Base-by-base conservation (phyloP, 768 basidiomycete species). In the Jaapia argillacea region DNA sequence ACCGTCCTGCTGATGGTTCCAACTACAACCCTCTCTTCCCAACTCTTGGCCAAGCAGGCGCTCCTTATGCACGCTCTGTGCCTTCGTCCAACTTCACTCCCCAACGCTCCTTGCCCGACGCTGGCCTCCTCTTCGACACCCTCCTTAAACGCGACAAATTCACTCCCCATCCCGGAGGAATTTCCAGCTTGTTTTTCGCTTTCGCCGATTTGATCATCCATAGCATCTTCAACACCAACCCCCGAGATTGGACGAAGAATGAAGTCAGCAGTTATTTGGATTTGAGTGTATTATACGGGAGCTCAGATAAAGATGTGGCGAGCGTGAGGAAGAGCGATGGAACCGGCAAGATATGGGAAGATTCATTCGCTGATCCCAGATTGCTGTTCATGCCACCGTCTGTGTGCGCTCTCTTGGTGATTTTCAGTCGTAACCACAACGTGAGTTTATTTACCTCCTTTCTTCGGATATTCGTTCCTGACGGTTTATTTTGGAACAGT, bases 141-240 rank as follows among this genome's bases (percentile, higher is more conserved):
- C 75, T 90, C 12, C 64, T 90, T 31, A 61, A 54, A 46, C 54
- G 57, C 58, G 70, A 57, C 54, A 54, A 51, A 43, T 51, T 51
- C 43, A 49, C 27, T 5, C 48, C 45, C 41, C 61, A 54, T 36
- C 58, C 51, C n/a, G 54, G 72, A 3, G 85, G 85, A 16, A 71
- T 88, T 36, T 84, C 79, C 12, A 72, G 74, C 46, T 62, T 84
- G 16, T 82, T 87, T 62, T 89, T 87, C 51, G 81, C 85, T 0
- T 85, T 89, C 52, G 85, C 85, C 10, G 72, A 85, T 52, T 61
- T 87, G 45, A 66, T 88, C 46, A 85, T 84, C 51, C 85, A 89
- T 59, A 69, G 65, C 57, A 69, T 81, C 49, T 90, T 90, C 65
- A 64, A 81, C 49, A 78, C 76, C 6, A 59, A 71, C 46, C 61